Conservation (phyloP, 2,329 filamentous ascomycete genomes). For the Lachnellula cervina region DNA sequence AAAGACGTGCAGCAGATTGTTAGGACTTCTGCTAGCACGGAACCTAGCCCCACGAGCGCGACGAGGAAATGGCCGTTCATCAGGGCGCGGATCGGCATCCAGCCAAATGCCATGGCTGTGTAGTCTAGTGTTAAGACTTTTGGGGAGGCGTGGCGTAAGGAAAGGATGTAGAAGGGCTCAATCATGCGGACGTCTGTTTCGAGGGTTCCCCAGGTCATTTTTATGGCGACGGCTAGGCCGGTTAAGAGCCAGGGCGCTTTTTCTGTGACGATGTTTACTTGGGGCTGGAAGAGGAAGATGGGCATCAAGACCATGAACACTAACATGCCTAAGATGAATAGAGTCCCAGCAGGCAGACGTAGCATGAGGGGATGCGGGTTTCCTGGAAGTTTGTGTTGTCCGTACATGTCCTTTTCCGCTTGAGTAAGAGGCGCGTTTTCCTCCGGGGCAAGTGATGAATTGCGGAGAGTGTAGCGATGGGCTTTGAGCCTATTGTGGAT, state of each 20-base stretch:
- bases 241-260: slow-evolving; percentile 63
- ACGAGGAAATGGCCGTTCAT: slow-evolving; percentile 61
- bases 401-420: slow-evolving; percentile 43
- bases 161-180: slow-evolving; percentile 69
- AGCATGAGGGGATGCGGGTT: slow-evolving; percentile 69
- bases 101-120: slow-evolving; percentile 64
- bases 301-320: slow-evolving; percentile 56
- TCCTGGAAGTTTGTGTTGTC: slow-evolving; percentile 44
- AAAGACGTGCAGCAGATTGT: slow-evolving; percentile 65
- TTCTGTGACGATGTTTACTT: slow-evolving; percentile 50
- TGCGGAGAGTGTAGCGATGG: slow-evolving; percentile 63
- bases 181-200: slow-evolving; percentile 68
- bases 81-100: slow-evolving; percentile 56
- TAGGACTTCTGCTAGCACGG: slow-evolving; percentile 67
- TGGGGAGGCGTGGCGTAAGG: slow-evolving; percentile 58
- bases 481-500: slow-evolving; percentile 65
- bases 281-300: slow-evolving; percentile 53
- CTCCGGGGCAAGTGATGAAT: slow-evolving; percentile 65
- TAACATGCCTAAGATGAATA: slow-evolving; percentile 55
- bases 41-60: slow-evolving; percentile 64
- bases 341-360: slow-evolving; percentile 52
- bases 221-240: slow-evolving; percentile 59
- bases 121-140: slow-evolving; percentile 68
- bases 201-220: slow-evolving; percentile 63
- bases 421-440: slow-evolving; percentile 42